These are phyloP conservation scores for Blastobotrys aristatus DNA, from an alignment of 1,139 yeast species.

Conservation along the genomic window DNA sequence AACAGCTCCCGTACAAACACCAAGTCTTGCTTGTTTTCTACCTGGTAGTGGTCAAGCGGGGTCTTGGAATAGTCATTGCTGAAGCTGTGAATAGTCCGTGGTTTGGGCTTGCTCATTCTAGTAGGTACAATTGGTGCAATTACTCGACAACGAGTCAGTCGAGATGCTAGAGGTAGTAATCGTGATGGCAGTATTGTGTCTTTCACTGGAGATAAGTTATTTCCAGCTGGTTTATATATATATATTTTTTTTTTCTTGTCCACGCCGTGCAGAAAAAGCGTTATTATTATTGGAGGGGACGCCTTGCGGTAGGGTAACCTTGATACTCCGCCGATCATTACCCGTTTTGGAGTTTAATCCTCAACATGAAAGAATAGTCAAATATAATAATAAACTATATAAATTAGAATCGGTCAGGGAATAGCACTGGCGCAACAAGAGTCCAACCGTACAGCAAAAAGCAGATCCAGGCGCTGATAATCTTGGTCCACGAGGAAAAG, in stretches of 20 bases:
- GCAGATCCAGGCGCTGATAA: conserved; percentile 89
- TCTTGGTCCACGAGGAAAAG: conserved; percentile 92
- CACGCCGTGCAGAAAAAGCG: too few species aligned
- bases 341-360: too few species aligned
- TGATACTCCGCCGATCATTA: too few species aligned
- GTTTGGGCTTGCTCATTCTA: not conserved
- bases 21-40: conserved; percentile 36
- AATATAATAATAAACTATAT: too few species aligned
- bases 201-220: too few species aligned
- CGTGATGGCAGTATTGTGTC: not conserved
- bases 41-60: not conserved
- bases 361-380: too few species aligned
- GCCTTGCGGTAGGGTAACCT: too few species aligned
- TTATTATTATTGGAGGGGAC: too few species aligned
- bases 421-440: conserved; percentile 76
- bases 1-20: conserved; percentile 56
- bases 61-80: not conserved
- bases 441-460: conserved; percentile 86
- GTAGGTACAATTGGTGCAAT: not conserved
- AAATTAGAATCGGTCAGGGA: conserved; percentile 73
- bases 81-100: not conserved
- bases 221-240: too few species aligned
- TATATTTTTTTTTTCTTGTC: too few species aligned
- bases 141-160: not conserved
- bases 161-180: not conserved